Base-by-base conservation (phyloP, 2,329 filamentous ascomycete genomes). In the Cladorrhinum sp. region DNA sequence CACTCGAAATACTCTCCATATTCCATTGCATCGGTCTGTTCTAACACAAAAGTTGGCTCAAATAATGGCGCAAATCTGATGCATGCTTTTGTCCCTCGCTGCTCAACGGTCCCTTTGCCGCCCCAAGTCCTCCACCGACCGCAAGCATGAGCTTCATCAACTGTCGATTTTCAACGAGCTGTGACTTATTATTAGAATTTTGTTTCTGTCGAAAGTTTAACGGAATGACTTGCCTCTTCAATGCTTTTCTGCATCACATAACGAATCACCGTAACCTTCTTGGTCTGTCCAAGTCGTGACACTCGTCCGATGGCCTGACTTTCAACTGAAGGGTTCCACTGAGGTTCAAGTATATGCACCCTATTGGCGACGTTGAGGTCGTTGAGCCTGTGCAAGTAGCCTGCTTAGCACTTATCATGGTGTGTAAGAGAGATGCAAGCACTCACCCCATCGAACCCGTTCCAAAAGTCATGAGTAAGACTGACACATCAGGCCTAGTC, bases 251-350 rank as follows among this genome's bases (percentile, higher is more conserved):
- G 29, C 51, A 45, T 23, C 32, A 55, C 29, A 18, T 45, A 55
- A 22, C 52, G 22, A 3, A 38, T n/a, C 7, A 55, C 52, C 18
- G 24, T n/a, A 4, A 55, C 52, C n/a, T n/a, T n/a, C 22, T 45
- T 55, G 12, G 22, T 55, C 32, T 55, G 52, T 9, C 52, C 52
- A 24, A 41, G 52, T 13, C 52, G n/a, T 2, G 52, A 36, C 13
- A 55, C 32, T 8, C 32, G 52, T 7, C 52, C 22, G 9, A 55
- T 24, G 6, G 32, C 32, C 18, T 55, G 32, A 7, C 32, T 41
- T 29, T 55, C 52, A n/a, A 55, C 52, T 12, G 29, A 41, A 3
- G 32, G 52, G 22, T 55, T 55, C 52, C 52, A 55, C 16, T 55
- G 32, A 1, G 52, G 32, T 20, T 45, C 52, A 20, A 55, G 52